Conservation (phyloP, 768 basidiomycete species). For the Mycena haematopus region DNA sequence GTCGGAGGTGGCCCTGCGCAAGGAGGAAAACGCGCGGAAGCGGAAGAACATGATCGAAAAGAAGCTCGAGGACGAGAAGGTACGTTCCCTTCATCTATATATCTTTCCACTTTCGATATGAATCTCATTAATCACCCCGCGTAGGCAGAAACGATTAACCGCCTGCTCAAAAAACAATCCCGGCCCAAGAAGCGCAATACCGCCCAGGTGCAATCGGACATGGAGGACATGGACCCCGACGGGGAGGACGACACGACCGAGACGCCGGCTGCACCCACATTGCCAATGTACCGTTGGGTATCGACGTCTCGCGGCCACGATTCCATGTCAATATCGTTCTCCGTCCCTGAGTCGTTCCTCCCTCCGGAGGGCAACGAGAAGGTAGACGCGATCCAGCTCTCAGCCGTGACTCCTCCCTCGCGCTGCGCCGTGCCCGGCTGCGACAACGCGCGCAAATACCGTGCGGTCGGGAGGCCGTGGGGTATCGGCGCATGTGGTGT, state of each 20-base stretch:
- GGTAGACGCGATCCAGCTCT: slow-evolving; percentile 11
- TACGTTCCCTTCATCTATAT: too few relatives aligned
- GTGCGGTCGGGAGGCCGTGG: slow-evolving; percentile 50
- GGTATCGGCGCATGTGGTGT: slow-evolving; percentile 54
- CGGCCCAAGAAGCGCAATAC: slow-evolving; percentile 50
- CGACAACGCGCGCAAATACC: slow-evolving; percentile 47
- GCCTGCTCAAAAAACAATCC: slow-evolving; percentile 66
- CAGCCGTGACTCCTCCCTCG: slow-evolving; percentile 4
- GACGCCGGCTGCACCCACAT: slow-evolving; percentile 32
- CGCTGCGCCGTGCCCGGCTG: slow-evolving; percentile 54
- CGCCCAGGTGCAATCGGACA: slow-evolving; percentile 34
- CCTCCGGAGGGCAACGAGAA: slow-evolving; percentile 1
- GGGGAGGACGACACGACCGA: slow-evolving; percentile 34
- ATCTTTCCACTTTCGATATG: too few relatives aligned
- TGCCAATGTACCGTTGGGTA: slow-evolving; percentile 57
- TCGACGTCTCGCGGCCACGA: slow-evolving; percentile 39
- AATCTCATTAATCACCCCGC: not conserved
- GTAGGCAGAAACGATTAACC: slow-evolving; percentile 68
- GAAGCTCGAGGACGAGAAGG: slow-evolving; percentile 67
- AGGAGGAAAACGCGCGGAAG: slow-evolving; percentile 65
- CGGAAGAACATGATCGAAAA: slow-evolving; percentile 63
- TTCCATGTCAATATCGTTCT: slow-evolving; percentile 12
- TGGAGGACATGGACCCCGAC: slow-evolving; percentile 40
- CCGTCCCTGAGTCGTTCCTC: slow-evolving; percentile 24
- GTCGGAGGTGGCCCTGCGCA: slow-evolving; percentile 59